Percentiles rank a stretch among this genome's conserved stretches.
These are phyloP conservation scores for Mitragyna speciosa DNA, from an alignment of 257 asterid species.

Conservation along the genomic window DNA sequence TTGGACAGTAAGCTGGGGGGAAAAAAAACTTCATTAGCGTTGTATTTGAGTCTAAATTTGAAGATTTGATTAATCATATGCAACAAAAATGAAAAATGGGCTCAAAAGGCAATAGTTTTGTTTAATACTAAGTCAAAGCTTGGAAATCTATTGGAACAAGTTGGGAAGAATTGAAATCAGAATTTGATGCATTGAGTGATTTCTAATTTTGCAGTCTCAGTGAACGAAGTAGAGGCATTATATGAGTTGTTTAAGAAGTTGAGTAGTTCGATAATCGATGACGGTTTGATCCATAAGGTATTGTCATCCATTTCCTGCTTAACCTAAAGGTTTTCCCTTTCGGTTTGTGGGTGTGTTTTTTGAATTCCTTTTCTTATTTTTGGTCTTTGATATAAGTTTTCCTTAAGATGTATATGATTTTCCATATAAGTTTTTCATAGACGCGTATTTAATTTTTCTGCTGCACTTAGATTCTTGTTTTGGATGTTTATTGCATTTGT, in stretches of 20 bases:
- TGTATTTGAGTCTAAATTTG: not conserved
- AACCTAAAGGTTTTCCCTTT: not conserved
- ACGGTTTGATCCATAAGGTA: constrained; percentile 91
- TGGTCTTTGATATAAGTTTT: not conserved
- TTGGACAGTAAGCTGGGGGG: not conserved
- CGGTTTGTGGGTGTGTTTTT: not conserved
- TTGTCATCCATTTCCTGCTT: not conserved
- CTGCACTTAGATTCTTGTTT: not conserved
- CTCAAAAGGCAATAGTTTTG: not conserved
- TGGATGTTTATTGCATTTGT: constrained; percentile 22
- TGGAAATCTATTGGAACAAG: not conserved
- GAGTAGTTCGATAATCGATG: constrained; percentile 76
- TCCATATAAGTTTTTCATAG: not conserved
- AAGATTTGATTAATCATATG: too few species aligned
- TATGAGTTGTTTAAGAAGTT: constrained; percentile 77
- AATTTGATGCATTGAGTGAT: constrained; percentile 1
- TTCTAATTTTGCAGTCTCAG: constrained; percentile 48
- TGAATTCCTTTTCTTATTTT: not conserved
- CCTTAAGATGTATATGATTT: not conserved
- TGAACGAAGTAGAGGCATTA: constrained; percentile 83
- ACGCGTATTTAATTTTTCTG: too few species aligned
- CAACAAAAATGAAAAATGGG: not conserved
- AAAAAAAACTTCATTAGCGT: not conserved
- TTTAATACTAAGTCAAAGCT: not conserved
- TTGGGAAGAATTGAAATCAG: not conserved